Percentiles rank a stretch among this genome's conserved stretches.
phyloP scores from a whole-genome alignment of 75 land plant genomes.

The Azolla pinnata region DNA sequence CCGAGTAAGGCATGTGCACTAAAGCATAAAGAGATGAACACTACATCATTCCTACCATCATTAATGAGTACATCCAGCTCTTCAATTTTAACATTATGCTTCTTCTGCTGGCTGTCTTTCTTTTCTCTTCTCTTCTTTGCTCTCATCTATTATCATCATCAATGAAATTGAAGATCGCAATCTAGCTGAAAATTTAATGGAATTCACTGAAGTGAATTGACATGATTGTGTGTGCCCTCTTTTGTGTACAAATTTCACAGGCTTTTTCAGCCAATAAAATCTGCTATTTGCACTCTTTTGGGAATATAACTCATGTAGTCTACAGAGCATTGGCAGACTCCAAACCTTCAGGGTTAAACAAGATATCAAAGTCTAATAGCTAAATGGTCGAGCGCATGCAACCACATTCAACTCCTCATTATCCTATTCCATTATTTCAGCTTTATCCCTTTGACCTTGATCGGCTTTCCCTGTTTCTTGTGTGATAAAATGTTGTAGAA shows the following conservation, averaged over 20 bases:
- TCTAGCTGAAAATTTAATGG: too few relatives aligned
- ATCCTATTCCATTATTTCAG: neutral
- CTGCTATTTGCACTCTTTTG: neutral
- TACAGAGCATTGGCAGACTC: neutral
- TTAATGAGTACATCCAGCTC: neutral
- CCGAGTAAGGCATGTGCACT: neutral
- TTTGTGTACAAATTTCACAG: neutral
- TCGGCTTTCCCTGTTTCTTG: neutral
- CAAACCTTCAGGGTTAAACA: neutral
- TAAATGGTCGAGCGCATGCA: conserved; percentile 1
- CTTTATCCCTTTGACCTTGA: conserved; percentile 1
- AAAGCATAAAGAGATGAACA: neutral
- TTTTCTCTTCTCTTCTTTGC: neutral
- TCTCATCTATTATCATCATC: neutral
- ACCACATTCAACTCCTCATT: neutral
- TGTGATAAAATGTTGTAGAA: neutral
- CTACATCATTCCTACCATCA: neutral
- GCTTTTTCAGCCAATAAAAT: neutral
- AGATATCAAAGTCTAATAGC: neutral
- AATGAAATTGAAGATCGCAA: too few relatives aligned
- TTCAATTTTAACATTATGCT: neutral
- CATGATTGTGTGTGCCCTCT: neutral
- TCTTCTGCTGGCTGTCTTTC: conserved; percentile 1
- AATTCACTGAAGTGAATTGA: neutral
- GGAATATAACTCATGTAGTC: neutral